Evolutionary conservation across 306 rosid genomes (phyloP).

Genomic region (Vigna trinervia): DNA sequence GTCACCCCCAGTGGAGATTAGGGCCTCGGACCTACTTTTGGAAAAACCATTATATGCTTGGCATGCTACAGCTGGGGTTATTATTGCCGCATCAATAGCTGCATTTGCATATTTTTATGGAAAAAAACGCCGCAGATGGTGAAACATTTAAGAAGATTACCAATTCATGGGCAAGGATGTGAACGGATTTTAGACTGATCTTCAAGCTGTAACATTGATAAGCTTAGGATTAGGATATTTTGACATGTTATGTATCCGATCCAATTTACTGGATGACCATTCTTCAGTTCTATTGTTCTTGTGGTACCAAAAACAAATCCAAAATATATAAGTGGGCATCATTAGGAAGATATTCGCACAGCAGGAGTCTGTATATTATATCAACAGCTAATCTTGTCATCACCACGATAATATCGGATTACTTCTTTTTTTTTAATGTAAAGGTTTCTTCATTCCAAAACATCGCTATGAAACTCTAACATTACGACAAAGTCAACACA

Average conservation of each 20-base stretch:
- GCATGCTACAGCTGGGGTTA: conserved; percentile 88
- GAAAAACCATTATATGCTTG: conserved; percentile 75
- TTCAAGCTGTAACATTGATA: conserved; percentile 50
- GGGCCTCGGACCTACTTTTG: conserved; percentile 54
- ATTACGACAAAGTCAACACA: too few species aligned
- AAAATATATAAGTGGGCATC: conserved; percentile 30
- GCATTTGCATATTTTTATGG: conserved; percentile 90
- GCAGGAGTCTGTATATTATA: not conserved
- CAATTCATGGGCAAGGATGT: conserved; percentile 34
- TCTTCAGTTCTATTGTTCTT: conserved; percentile 44
- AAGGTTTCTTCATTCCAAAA: not conserved
- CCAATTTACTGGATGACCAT: conserved; percentile 21
- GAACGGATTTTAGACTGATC: conserved; percentile 14
- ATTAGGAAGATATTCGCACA: not conserved
- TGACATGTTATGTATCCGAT: conserved; percentile 43
- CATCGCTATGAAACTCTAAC: too few species aligned
- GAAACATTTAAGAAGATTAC: conserved; percentile 41
- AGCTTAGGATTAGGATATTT: conserved; percentile 42
- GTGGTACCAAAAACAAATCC: conserved; percentile 42
- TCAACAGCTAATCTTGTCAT: conserved; percentile 1
- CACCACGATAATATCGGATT: too few species aligned
- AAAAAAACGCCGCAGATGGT: conserved; percentile 87
- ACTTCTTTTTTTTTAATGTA: too few species aligned
- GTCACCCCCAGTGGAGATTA: conserved; percentile 46
- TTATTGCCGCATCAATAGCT: conserved; percentile 85